Base-by-base conservation (phyloP, 2,329 filamentous ascomycete genomes). In the Trichoderma sp. region DNA sequence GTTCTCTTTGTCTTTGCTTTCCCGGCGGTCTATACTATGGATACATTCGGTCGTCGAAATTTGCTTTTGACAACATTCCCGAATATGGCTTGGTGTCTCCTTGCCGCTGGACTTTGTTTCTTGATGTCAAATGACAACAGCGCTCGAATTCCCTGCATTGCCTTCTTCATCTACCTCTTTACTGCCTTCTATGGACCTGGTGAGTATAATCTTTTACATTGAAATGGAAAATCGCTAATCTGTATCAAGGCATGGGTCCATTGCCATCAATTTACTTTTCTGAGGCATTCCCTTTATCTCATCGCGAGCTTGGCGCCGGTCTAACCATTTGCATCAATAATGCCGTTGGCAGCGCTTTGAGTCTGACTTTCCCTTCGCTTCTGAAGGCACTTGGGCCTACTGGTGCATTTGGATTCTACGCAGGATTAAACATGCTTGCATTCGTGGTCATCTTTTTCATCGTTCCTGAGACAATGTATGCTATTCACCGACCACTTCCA, bases 381-480 rank as follows among this genome's bases (percentile, higher is more conserved):
- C 79, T 82, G 74, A 81, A 46, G 75, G 83, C 14, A 75, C 81
- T 78, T 1, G 73, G 73, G 1, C 73, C 78, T 0, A 77, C 76
- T 5, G 78, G 78, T 7, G 85, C 87, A 2, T 90, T 90, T 72
- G 83, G 86, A 3, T 88, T 90, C 74, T 90, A 90, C 69, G 83
- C 78, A 16, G 86, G 79, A 0, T 78, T 91, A 8, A 91, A 91
- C 71, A 72, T 89, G 4, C 74, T 86, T 2, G 89, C 88, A 0
- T 81, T 90, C 18, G 69, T 87, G 28, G 85, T 91, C 81, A 90
- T 91, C 71, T 90, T 89, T 80, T 79, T 90, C 51, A 86, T 84
- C 75, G 78, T 87, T 0, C 85, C 85, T 1, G 85, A 87, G 74
- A 87, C 85, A 4, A 87, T 86, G 77, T 76, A 70, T 46, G 52